A percentile compares a stretch with the other conserved stretches of the same genome.
phyloP scores from a whole-genome alignment of 1,139 yeast genomes.

The Debaryomyces singareniensis region DNA sequence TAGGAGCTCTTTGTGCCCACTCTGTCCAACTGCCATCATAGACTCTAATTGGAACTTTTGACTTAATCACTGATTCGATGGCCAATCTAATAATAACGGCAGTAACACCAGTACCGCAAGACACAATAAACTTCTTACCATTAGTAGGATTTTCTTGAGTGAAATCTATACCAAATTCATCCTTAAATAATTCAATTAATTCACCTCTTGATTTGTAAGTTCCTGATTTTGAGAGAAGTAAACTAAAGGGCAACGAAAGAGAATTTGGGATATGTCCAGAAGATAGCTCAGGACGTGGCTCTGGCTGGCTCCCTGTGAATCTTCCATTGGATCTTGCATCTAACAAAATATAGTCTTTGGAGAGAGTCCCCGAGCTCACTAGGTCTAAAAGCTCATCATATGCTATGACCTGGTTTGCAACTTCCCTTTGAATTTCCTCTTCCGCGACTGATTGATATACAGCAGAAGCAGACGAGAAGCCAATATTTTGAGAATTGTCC shows the following conservation, averaged over 20 bases:
- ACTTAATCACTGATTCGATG: conserved; percentile 44
- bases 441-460: conserved; percentile 17
- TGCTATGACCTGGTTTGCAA: conserved; percentile 48
- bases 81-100: conserved; percentile 72
- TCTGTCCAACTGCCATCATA: conserved; percentile 98
- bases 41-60: conserved; percentile 60
- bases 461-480: conserved; percentile 9
- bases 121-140: conserved; percentile 53
- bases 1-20: conserved; percentile 43
- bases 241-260: conserved; percentile 66
- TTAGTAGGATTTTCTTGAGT: conserved; percentile 15
- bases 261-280: conserved; percentile 90
- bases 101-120: conserved; percentile 96
- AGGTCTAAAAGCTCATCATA: conserved; percentile 58
- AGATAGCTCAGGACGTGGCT: conserved; percentile 80
- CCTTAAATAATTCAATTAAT: conserved; percentile 37
- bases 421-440: conserved; percentile 18
- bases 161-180: conserved; percentile 31
- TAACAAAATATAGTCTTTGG: conserved; percentile 46
- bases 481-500: conserved; percentile 9
- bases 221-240: conserved; percentile 45
- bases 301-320: conserved; percentile 73
- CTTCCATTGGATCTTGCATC: conserved; percentile 81
- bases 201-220: conserved; percentile 45
- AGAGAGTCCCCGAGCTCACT: conserved; percentile 43